Base-by-base conservation (phyloP, 345 rosid genomes). In the Durio zibethinus region DNA sequence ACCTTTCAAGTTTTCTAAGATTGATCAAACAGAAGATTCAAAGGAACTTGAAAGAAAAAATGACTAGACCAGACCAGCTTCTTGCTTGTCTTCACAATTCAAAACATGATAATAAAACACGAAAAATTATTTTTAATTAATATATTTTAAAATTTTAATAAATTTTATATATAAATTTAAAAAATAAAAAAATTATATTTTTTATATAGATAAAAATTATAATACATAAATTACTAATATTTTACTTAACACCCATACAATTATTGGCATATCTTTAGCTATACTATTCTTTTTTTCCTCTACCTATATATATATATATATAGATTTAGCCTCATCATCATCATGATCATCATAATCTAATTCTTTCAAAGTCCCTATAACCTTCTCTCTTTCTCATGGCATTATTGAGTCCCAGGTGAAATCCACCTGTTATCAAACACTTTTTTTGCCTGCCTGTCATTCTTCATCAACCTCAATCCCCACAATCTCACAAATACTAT, bases 1-100 rank as follows among this genome's bases (percentile, higher is more conserved):
- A 33, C 80, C 81, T 83, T 83, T 79, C 74, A 80, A 80, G 77
- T 63, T 75, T 78, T 84, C 80, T 82, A 79, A 85, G 83, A 76
- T 80, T 82, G 73, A 79, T 80, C 78, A 79, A 74, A 81, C 52
- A 70, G 69, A 68, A 42, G 52, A 4, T 25, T 42, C 27, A 71
- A 69, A 33, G 47, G 71, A 76, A 72, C 50, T 76, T 66, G 75
- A 23, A 10, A 71, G 71, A 36, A 59, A 66, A 62, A 79, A 65
- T 40, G 48, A 71, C 52, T 12, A 23, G 45, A 52, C 70, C n/a
- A n/a, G n/a, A n/a, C 73, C 57, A 63, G 72, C 59, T 62, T 20
- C 52, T 67, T 40, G 33, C 54, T n/a, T 0, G 12, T n/a, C n/a
- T n/a, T n/a, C n/a, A n/a, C n/a, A n/a, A n/a, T n/a, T n/a, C n/a